Conservation (phyloP, 2,329 filamentous ascomycete genomes). For the Pezicula radicicola region DNA sequence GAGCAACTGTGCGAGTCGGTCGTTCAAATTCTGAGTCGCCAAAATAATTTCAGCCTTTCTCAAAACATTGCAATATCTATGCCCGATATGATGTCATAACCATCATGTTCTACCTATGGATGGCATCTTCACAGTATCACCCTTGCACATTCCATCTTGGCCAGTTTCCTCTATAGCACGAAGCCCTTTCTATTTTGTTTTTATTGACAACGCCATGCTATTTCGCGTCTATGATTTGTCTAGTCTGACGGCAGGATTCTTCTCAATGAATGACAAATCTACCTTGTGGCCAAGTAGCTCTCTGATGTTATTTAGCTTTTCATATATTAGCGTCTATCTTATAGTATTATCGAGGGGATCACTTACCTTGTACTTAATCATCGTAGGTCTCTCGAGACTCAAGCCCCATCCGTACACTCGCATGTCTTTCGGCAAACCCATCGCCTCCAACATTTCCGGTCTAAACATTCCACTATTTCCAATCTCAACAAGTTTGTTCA, state of each 20-base stretch:
- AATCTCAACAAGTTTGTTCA: slow-evolving; percentile 93
- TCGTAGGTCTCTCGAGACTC: slow-evolving; percentile 89
- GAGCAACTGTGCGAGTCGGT: too few species aligned
- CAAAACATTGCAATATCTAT: too few species aligned
- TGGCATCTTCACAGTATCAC: too few species aligned
- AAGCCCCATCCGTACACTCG: slow-evolving; percentile 93
- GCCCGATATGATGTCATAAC: too few species aligned
- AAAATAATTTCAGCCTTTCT: too few species aligned
- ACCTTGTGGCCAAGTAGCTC: slow-evolving; percentile 82
- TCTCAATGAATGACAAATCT: slow-evolving; percentile 87
- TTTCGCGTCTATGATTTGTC: slow-evolving; percentile 25
- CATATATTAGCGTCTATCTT: slow-evolving; percentile 8
- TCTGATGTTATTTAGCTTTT: slow-evolving; percentile 52
- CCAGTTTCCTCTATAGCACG: too few species aligned
- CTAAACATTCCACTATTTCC: slow-evolving; percentile 99
- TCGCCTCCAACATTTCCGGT: slow-evolving; percentile 92
- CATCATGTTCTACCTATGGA: too few species aligned
- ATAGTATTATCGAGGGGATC: neutral
- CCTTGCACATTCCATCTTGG: too few species aligned
- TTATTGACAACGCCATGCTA: too few species aligned
- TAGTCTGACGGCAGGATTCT: slow-evolving; percentile 84
- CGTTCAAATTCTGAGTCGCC: too few species aligned
- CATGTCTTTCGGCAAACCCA: slow-evolving; percentile 91
- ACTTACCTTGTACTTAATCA: slow-evolving; percentile 47
- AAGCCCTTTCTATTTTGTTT: too few species aligned